Conservation (phyloP, 2,329 filamentous ascomycete species). For the Trichoderma arundinaceum region DNA sequence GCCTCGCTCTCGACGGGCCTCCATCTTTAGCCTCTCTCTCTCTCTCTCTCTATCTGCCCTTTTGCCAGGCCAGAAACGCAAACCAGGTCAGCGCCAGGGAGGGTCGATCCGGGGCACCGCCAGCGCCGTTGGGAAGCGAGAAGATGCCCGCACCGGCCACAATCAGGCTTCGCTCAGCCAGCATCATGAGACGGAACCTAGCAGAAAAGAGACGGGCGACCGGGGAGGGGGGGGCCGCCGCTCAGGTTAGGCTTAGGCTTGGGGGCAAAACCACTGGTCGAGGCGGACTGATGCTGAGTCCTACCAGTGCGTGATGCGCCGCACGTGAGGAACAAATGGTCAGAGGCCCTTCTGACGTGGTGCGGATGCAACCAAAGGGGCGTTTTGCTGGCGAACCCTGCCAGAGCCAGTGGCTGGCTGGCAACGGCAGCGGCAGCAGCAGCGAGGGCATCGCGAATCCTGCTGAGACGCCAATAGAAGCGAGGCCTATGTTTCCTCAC, state of each 20-base stretch:
- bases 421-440: no score
- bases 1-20: background rate
- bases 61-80: slow-evolving; percentile 6
- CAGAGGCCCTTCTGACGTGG: slow-evolving; percentile 21
- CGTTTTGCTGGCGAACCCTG: slow-evolving; percentile 21
- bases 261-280: no score
- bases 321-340: slow-evolving; percentile 17
- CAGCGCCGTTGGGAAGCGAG: slow-evolving; percentile 27
- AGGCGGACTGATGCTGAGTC: background rate
- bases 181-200: background rate
- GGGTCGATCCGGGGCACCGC: slow-evolving; percentile 15
- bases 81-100: slow-evolving; percentile 11
- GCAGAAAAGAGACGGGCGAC: background rate
- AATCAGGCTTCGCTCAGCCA: no score
- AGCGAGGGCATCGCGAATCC: slow-evolving; percentile 10
- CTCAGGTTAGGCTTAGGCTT: no score
- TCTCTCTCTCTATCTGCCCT: background rate
- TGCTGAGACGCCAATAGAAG: no score
- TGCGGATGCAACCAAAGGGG: slow-evolving; percentile 10
- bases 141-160: slow-evolving; percentile 22
- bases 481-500: no score
- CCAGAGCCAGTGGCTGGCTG: slow-evolving; percentile 5
- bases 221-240: no score
- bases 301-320: slow-evolving; percentile 12
- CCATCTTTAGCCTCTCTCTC: background rate